Conservation (phyloP, 148 eudicot genomes). For the Cornus controversa region DNA sequence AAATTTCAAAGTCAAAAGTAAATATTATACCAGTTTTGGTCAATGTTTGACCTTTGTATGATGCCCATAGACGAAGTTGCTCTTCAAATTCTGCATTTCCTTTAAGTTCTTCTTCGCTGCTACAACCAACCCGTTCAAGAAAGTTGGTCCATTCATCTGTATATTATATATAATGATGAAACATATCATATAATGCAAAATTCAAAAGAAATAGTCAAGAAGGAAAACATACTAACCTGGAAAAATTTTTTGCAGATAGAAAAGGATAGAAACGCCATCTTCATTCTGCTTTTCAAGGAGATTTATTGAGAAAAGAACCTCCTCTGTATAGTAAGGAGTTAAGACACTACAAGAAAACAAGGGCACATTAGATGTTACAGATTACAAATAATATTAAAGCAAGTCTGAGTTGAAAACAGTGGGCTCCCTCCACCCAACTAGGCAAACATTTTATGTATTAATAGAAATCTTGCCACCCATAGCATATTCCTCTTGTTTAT, state of each 20-base stretch:
- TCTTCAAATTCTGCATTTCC: conserved; percentile 43
- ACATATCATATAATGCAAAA: not conserved
- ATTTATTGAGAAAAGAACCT: conserved; percentile 58
- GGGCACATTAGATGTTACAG: not conserved
- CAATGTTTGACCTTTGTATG: conserved; percentile 76
- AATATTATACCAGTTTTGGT: conserved; percentile 54
- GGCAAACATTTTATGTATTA: not conserved
- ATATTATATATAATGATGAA: not conserved
- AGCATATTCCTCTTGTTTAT: not conserved
- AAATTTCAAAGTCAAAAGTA: not conserved
- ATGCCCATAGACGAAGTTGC: conserved; percentile 64
- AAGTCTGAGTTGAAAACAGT: not conserved
- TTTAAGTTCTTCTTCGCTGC: conserved; percentile 47
- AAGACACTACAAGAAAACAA: conserved; percentile 40
- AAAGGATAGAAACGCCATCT: conserved; percentile 73
- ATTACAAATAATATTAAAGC: not conserved
- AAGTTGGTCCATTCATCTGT: conserved; percentile 72
- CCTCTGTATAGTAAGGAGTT: conserved; percentile 62
- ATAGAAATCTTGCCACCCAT: not conserved
- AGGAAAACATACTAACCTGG: conserved; percentile 45
- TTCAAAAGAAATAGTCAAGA: not conserved
- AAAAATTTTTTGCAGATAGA: conserved; percentile 66
- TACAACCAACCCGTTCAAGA: conserved; percentile 45
- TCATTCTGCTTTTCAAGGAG: conserved; percentile 50
- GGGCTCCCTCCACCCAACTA: not conserved